Evolutionary conservation across 192 early-diverging fungal species (phyloP), one percentile per base, ranked within the genome.

Genomic region (Mortierella hygrophila): DNA sequence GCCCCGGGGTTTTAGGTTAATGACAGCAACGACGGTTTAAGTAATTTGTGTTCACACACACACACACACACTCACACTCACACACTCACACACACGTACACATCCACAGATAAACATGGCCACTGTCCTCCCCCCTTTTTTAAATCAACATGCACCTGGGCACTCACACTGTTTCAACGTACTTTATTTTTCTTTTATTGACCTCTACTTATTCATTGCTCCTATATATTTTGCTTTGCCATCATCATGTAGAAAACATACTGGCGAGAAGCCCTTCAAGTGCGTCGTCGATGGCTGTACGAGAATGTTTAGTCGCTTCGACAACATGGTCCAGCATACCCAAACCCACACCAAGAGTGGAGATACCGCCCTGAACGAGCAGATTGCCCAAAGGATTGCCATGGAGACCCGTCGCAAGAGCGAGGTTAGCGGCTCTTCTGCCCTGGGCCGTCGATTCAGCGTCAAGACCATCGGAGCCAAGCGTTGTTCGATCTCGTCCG

Each of bases 241-340:
- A 23, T 60, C 29, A 4, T 69, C 35, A 13, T 72, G 29, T 88
- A 95, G 90, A 93, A 95, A 92, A 63, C 84, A 86, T 49, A 86
- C 84, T 11, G 84, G 84, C 26, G 84, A 86, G 40, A 86, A 86
- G 49, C 95, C 95, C 0, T 95, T 94, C 87, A 88, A 92, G 75
- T 95, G 95, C 49, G 88, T 95, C 16, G 90, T 94, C 18, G 90
- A 93, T 52, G 90, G 87, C 20, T 95, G 95, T 77, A 84, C 88
- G 72, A 90, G 93, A 47, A 89, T 91, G 82, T 95, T 95, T 70
- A 94, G 93, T 88, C 91, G 95, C 29, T 95, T 94, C 75, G 95
- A 95, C 79, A 95, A 95, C 75, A 95, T 95, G 95, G 94, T 95
- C 89, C 95, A 95, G 79, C 95, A 95, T 69, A 94, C 94, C 15